These are phyloP conservation scores for Wickerhamiella sergipiensis DNA, from an alignment of 805 yeast species.

Conservation along the genomic window DNA sequence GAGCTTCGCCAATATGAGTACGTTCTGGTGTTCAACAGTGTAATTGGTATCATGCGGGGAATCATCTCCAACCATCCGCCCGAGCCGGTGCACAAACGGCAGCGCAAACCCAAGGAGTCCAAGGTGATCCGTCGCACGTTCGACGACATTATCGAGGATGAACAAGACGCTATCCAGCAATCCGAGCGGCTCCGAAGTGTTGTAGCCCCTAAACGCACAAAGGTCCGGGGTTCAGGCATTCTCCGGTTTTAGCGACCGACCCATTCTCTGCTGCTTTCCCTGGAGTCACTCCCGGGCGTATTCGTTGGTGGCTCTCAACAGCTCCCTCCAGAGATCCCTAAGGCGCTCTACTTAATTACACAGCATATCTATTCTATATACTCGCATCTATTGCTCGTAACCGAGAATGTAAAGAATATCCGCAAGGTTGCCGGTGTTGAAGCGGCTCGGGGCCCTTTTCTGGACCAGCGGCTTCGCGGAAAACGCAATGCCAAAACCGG, in stretches of 20 bases:
- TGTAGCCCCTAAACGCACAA: neutral
- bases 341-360: too few relatives aligned
- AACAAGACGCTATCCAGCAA: neutral
- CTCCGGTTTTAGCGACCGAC: neutral
- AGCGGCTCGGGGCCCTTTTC: constrained; percentile 60
- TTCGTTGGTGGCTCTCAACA: too few relatives aligned
- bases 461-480: constrained; percentile 94
- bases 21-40: constrained; percentile 61
- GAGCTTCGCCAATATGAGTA: constrained; percentile 46
- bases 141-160: neutral
- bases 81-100: neutral
- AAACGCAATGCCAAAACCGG: constrained; percentile 95
- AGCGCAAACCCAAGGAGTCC: neutral
- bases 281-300: too few relatives aligned
- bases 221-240: neutral
- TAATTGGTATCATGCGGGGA: constrained; percentile 44
- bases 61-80: neutral
- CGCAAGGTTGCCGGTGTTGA: constrained; percentile 58
- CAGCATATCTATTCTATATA: too few relatives aligned
- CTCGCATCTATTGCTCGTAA: neutral
- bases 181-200: neutral
- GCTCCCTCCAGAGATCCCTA: too few relatives aligned
- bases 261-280: too few relatives aligned
- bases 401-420: constrained; percentile 79
- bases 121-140: neutral